These are phyloP conservation scores for Populus hybrid DNA, from an alignment of 441 rosid genomes.

Conservation along the genomic window DNA sequence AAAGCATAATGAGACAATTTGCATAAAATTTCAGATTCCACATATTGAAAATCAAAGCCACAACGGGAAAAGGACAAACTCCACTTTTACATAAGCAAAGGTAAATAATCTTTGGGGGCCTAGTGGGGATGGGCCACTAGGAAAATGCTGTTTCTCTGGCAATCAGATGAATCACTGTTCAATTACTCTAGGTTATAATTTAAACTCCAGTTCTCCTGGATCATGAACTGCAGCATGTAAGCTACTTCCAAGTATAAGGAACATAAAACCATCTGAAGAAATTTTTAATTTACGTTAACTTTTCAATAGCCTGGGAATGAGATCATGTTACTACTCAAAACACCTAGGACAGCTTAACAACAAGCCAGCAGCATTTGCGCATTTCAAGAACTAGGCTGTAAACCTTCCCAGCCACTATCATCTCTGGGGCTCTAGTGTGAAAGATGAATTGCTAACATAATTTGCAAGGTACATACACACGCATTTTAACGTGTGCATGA, in stretches of 20 bases:
- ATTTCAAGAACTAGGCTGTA: neutral
- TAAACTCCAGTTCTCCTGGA: neutral
- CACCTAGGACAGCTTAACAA: neutral
- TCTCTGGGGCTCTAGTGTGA: neutral
- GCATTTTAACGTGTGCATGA: neutral
- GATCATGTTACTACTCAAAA: neutral
- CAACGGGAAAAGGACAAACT: neutral
- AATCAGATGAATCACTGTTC: neutral
- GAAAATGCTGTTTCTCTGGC: neutral
- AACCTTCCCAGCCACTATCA: neutral
- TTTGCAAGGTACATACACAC: neutral
- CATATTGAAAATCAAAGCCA: neutral
- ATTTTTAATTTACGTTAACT: neutral
- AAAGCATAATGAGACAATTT: neutral
- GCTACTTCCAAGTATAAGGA: neutral
- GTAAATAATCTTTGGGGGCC: neutral
- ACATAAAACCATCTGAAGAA: neutral
- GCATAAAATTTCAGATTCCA: neutral
- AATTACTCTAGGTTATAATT: neutral
- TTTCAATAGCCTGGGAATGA: neutral
- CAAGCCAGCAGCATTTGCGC: neutral
- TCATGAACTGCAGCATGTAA: neutral
- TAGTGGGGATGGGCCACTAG: neutral
- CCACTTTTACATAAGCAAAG: conserved; percentile 3
- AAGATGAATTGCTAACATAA: neutral